Evolutionary conservation across 1,139 yeast species (phyloP).

Genomic region (Diutina ranongensis): DNA sequence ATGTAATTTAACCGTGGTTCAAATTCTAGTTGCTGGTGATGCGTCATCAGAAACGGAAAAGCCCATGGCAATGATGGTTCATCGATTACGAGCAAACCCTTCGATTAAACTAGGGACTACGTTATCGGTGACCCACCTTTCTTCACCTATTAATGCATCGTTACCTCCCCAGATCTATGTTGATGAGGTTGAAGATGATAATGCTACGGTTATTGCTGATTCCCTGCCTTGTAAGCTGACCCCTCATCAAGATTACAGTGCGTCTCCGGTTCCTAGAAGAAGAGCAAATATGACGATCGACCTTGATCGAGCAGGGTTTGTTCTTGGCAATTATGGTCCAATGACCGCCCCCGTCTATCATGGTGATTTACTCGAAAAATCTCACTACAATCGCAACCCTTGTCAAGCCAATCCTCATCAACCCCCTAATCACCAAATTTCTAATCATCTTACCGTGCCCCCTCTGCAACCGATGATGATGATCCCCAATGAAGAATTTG

Average conservation of each 20-base stretch:
- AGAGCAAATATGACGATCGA: constrained; percentile 1
- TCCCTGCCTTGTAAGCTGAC: constrained; percentile 1
- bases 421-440: no score
- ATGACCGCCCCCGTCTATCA: constrained; percentile 4
- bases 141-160: background rate
- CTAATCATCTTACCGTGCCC: no score
- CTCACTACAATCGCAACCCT: background rate
- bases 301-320: constrained; percentile 1
- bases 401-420: no score
- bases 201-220: constrained; percentile 3
- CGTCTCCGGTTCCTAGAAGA: background rate
- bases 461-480: background rate
- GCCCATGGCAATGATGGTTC: constrained; percentile 1
- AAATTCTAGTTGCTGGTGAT: background rate
- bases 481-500: background rate
- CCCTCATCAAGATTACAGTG: background rate
- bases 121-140: background rate
- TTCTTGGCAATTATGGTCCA: background rate
- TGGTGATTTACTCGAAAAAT: background rate
- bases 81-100: background rate
- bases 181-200: background rate
- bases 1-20: constrained; percentile 4
- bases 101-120: background rate
- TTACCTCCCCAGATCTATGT: background rate
- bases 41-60: background rate